Evolutionary conservation across 2,329 filamentous ascomycete genomes (phyloP), one percentile per base, ranked within the genome.

Genomic region (Phialophora expanda): DNA sequence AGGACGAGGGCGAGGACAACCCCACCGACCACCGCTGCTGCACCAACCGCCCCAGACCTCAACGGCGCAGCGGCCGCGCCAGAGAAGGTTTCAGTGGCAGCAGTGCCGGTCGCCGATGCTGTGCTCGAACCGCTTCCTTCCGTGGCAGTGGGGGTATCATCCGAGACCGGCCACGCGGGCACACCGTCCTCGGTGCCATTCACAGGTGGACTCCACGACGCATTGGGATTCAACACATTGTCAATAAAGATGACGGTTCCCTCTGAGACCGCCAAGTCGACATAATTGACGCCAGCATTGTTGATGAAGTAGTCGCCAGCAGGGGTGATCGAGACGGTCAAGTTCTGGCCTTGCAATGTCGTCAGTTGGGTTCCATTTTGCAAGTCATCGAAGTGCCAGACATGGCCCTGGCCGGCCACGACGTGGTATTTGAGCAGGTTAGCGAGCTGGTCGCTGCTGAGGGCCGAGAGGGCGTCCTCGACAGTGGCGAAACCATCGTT

Each of bases 381-480:
- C 20, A 67, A 50, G 26, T 63, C 53, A 30, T 46, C 65, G 26
- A 59, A 59, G 56, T 59, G 56, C 56, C 56, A 59, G 41, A 59
- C 56, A 44, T n/a, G 14, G 14, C 38, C 38, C 30, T 50, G 41
- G 44, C 56, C 41, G 41, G 56, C 34, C n/a, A 65, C 62, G 51
- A 65, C 51, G 61, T 67, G 65, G 30, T 67, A 67, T 57, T 65
- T 58, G 38, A 65, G 65, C 32, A 65, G 48, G n/a, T 67, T 62
- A 3, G 51, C 50, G n/a, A 67, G 20, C 26, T 65, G 4, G 11
- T 65, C 62, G 22, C 28, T 62, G 56, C 61, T 61, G 11, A 67
- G 38, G 17, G 56, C 50, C 4, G 65, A 67, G 38, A 67, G 62
- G 20, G 62, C 62, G 26, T 53, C 55, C 41, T 61, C 50, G n/a